Evolutionary conservation across 345 rosid species (phyloP).

Genomic region (Erodium maritimum): DNA sequence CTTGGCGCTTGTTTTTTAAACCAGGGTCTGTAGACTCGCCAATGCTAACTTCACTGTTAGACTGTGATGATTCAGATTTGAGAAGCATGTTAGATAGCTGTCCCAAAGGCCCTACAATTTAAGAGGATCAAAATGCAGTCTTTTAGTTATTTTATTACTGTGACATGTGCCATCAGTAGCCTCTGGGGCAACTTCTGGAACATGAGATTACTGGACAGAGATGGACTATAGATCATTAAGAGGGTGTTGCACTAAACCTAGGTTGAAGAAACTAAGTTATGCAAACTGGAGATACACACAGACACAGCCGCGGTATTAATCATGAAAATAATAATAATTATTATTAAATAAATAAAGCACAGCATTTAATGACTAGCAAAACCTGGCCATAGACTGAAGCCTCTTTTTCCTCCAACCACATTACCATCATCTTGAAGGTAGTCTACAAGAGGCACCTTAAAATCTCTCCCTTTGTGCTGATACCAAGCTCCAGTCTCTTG

Average conservation of each 20-base stretch:
- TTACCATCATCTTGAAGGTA: slow-evolving; percentile 41
- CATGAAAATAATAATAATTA: background rate
- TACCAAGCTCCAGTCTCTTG: slow-evolving; percentile 86
- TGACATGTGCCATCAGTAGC: no score
- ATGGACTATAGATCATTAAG: background rate
- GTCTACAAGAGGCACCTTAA: slow-evolving; percentile 71
- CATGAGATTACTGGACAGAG: no score
- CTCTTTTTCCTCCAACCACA: slow-evolving; percentile 43
- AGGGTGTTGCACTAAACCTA: background rate
- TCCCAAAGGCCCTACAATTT: slow-evolving; percentile 43
- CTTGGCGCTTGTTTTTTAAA: slow-evolving; percentile 26
- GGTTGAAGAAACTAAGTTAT: background rate
- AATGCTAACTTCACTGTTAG: slow-evolving; percentile 21
- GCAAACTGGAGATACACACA: background rate
- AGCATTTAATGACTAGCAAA: slow-evolving; percentile 9
- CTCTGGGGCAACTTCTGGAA: no score
- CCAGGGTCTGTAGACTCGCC: slow-evolving; percentile 24
- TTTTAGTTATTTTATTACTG: slow-evolving; percentile 5
- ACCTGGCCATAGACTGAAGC: slow-evolving; percentile 45
- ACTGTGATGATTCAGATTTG: slow-evolving; percentile 30
- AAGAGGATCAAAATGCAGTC: slow-evolving; percentile 9
- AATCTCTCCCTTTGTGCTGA: slow-evolving; percentile 84
- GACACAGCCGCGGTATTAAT: background rate
- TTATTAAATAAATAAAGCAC: background rate
- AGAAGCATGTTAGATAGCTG: slow-evolving; percentile 42